Conservation (phyloP, 192 early-diverging fungal species). For the Backusella psychrophila region DNA sequence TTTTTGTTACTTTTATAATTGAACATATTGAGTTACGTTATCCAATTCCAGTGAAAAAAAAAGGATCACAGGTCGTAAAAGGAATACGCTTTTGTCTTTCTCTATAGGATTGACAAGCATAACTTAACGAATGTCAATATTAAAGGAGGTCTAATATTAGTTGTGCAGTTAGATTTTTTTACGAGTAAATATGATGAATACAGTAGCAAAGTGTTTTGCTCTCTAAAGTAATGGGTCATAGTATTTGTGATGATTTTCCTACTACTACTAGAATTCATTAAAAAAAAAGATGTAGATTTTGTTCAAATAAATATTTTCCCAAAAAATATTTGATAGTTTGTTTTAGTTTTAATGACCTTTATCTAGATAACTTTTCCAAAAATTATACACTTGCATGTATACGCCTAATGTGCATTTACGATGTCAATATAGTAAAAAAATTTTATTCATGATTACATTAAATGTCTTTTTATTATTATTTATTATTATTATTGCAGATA, state of each 20-base stretch:
- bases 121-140: neutral
- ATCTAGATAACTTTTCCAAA: neutral
- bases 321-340: neutral
- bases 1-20: neutral
- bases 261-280: neutral
- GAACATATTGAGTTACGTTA: neutral
- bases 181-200: neutral
- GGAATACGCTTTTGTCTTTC: neutral
- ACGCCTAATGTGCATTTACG: neutral
- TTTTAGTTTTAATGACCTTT: neutral
- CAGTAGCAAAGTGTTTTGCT: neutral
- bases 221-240: neutral
- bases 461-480: neutral
- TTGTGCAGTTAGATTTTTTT: neutral
- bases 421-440: no score
- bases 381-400: neutral
- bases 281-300: neutral
- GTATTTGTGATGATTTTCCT: neutral
- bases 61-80: neutral
- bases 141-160: neutral
- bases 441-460: neutral
- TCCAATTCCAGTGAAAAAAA: neutral
- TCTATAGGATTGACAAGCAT: neutral
- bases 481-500: neutral
- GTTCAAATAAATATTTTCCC: neutral